Conservation (phyloP, 192 early-diverging fungal genomes). For the Podila epicladia region DNA sequence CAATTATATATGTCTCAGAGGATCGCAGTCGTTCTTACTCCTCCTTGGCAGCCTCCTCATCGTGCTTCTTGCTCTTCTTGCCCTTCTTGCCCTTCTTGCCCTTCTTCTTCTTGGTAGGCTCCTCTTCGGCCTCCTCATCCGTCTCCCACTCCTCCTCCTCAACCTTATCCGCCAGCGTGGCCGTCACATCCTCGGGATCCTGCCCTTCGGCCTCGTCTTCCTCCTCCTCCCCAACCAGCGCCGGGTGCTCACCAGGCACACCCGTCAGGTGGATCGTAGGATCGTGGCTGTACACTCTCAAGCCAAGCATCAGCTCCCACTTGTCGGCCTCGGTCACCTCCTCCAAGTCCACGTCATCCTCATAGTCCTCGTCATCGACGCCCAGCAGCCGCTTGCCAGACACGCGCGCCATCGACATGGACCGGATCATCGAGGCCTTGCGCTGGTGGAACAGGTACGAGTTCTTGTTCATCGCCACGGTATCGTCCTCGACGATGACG, state of each 20-base stretch:
- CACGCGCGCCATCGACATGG: constrained; percentile 10
- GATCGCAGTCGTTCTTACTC: neutral
- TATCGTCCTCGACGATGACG: neutral
- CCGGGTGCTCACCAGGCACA: constrained; percentile 3
- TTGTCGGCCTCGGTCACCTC: constrained; percentile 3
- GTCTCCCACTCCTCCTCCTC: neutral
- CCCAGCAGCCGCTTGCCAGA: constrained; percentile 1
- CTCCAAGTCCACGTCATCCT: neutral
- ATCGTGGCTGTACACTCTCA: constrained; percentile 31
- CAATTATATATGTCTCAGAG: neutral
- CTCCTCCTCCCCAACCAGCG: neutral
- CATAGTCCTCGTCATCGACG: constrained; percentile 24
- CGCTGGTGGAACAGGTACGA: constrained; percentile 5
- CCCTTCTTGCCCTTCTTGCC: neutral
- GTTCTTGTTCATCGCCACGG: neutral
- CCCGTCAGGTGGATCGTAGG: neutral
- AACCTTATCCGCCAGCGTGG: constrained; percentile 13
- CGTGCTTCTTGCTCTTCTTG: neutral
- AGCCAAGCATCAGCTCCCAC: constrained; percentile 28
- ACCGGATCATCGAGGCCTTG: constrained; percentile 4
- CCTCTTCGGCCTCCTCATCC: neutral
- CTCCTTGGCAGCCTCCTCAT: neutral
- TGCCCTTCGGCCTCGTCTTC: neutral
- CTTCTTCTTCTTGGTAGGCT: neutral
- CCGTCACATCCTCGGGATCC: constrained; percentile 11